Conservation (phyloP, 2,329 filamentous ascomycete species). For the Alternaria conjuncta region DNA sequence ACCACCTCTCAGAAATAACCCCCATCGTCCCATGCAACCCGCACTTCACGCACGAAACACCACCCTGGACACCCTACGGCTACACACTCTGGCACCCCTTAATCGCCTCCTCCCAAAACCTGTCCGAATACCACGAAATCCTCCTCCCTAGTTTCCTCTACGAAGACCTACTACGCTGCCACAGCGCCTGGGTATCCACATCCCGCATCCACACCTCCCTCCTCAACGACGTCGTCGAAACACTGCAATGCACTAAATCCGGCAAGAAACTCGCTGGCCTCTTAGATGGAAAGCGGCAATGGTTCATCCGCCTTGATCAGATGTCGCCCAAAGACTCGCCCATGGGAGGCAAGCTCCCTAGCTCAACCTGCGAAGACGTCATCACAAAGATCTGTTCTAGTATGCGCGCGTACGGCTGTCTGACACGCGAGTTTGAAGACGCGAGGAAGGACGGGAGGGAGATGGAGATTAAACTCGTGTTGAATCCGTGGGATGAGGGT, state of each 20-base stretch:
- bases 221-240: slow-evolving; percentile 7
- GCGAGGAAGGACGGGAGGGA: slow-evolving; percentile 23
- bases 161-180: slow-evolving; percentile 39
- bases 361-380: slow-evolving; percentile 3
- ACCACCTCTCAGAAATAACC: slow-evolving; percentile 10
- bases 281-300: slow-evolving; percentile 16
- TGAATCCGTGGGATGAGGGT: slow-evolving; percentile 51
- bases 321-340: slow-evolving; percentile 54
- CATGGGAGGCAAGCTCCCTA: neutral
- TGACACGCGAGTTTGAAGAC: slow-evolving; percentile 22
- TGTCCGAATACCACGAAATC: slow-evolving; percentile 32
- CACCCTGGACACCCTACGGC: slow-evolving; percentile 42
- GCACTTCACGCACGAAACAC: slow-evolving; percentile 16
- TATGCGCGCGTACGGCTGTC: slow-evolving; percentile 44
- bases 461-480: slow-evolving; percentile 43
- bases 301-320: slow-evolving; percentile 53
- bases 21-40: slow-evolving; percentile 8
- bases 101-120: slow-evolving; percentile 46
- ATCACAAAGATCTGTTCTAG: slow-evolving; percentile 50
- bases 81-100: slow-evolving; percentile 53
- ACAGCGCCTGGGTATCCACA: slow-evolving; percentile 8
- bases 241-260: neutral
- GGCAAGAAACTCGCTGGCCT: slow-evolving; percentile 4
- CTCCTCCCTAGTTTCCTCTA: slow-evolving; percentile 24
- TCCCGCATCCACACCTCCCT: neutral